A percentile compares a stretch with the other conserved stretches of the same genome.
These are phyloP conservation scores for Cyclotella kingstonii DNA, from an alignment of 108 stramenopile species.

Conservation along the genomic window DNA sequence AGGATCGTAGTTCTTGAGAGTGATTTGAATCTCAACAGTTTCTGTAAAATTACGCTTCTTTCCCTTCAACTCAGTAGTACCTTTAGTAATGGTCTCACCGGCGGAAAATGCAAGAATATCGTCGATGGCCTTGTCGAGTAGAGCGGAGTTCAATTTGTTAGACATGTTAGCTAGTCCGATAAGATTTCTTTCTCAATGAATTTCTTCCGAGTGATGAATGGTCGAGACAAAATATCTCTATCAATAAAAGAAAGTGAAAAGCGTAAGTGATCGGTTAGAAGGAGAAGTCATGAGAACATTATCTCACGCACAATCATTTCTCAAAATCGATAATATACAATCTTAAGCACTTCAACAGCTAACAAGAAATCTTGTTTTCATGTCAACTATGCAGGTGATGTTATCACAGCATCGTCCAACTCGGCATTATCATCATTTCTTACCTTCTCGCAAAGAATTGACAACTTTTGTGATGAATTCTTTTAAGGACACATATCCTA, in stretches of 20 bases:
- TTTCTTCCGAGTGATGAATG: slow-evolving; percentile 68
- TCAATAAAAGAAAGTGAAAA: not conserved
- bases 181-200: slow-evolving; percentile 4
- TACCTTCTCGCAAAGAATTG: no score
- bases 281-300: not conserved
- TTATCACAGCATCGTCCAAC: no score
- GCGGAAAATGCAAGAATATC: slow-evolving; percentile 51
- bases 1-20: slow-evolving; percentile 99
- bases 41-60: slow-evolving; percentile 99
- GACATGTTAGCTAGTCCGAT: slow-evolving; percentile 55
- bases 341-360: no score
- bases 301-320: no score
- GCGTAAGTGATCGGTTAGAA: not conserved
- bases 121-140: slow-evolving; percentile 70
- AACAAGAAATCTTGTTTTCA: no score
- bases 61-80: slow-evolving; percentile 76
- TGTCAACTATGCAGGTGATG: no score
- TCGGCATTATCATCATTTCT: no score
- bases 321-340: no score
- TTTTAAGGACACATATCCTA: no score
- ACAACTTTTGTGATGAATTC: no score
- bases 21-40: slow-evolving; percentile 96
- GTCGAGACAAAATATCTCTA: slow-evolving; percentile 53
- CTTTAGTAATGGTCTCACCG: slow-evolving; percentile 50
- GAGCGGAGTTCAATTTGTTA: slow-evolving; percentile 80